A percentile compares a stretch with the other conserved stretches of the same genome.
These are phyloP conservation scores for Lactarius tabidus DNA, from an alignment of 768 basidiomycete species.

Conservation along the genomic window DNA sequence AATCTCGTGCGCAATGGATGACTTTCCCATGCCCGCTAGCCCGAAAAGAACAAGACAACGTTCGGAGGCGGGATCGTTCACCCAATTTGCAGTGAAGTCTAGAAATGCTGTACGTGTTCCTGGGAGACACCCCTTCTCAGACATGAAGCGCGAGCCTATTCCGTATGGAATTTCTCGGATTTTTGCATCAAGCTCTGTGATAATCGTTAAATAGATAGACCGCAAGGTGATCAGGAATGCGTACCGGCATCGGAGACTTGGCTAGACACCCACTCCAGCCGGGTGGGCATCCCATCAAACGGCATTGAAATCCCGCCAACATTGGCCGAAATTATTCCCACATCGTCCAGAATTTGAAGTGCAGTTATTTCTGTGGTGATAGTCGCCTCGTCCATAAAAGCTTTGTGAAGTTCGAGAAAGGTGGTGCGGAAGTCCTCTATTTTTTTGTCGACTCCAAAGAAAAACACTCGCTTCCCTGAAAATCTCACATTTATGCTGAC, in stretches of 20 bases:
- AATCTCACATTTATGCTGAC: neutral
- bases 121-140: neutral
- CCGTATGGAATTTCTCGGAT: neutral
- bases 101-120: neutral
- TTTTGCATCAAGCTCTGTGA: neutral
- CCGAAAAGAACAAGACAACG: neutral
- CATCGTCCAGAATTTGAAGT: neutral
- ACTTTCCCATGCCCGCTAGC: neutral
- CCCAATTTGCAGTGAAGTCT: neutral
- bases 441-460: neutral
- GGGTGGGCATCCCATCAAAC: neutral
- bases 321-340: neutral
- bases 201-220: neutral
- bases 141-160: neutral
- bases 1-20: neutral
- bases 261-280: neutral
- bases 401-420: neutral
- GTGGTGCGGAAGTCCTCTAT: neutral
- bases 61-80: neutral
- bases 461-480: neutral
- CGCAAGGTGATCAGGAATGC: neutral
- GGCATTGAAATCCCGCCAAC: neutral
- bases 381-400: neutral
- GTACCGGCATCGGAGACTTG: neutral
- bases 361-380: neutral